Evolutionary conservation across 2,329 filamentous ascomycete species (phyloP).

Genomic region (Karstenula rhodostoma): DNA sequence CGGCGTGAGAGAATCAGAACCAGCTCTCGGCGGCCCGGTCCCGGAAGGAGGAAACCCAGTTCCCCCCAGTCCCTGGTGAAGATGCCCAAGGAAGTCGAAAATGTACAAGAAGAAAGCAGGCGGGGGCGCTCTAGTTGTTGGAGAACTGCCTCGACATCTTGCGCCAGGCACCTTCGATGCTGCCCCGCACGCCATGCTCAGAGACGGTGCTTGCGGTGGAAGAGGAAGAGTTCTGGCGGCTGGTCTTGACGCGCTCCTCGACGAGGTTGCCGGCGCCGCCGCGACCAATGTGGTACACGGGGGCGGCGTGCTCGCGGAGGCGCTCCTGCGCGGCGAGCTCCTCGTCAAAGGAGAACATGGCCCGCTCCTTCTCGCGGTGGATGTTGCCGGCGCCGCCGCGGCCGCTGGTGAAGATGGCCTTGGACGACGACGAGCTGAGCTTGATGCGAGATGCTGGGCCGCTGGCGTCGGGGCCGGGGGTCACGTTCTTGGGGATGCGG

Average conservation of each 20-base stretch:
- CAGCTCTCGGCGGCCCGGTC: slow-evolving; percentile 41
- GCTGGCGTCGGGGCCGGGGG: slow-evolving; percentile 54
- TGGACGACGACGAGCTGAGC: slow-evolving; percentile 55
- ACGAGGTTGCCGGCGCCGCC: slow-evolving; percentile 67
- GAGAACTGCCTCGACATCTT: slow-evolving; percentile 45
- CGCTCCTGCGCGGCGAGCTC: slow-evolving; percentile 67
- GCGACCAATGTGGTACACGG: slow-evolving; percentile 70
- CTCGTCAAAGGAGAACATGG: slow-evolving; percentile 74
- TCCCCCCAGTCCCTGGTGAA: slow-evolving; percentile 7
- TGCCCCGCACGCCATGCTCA: slow-evolving; percentile 37
- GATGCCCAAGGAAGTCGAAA: slow-evolving; percentile 18
- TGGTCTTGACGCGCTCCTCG: slow-evolving; percentile 41
- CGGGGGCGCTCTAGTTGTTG: slow-evolving; percentile 28
- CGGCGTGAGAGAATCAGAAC: slow-evolving; percentile 50
- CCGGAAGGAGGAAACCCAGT: too few species aligned
- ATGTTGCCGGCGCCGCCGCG: slow-evolving; percentile 74
- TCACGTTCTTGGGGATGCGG: slow-evolving; percentile 63
- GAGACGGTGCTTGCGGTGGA: slow-evolving; percentile 33
- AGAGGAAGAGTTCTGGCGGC: slow-evolving; percentile 41
- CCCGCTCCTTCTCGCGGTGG: slow-evolving; percentile 61
- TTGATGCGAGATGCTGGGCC: slow-evolving; percentile 60
- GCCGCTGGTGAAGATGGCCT: slow-evolving; percentile 68
- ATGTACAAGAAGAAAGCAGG: slow-evolving; percentile 1
- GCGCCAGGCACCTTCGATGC: slow-evolving; percentile 48
- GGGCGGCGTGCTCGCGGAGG: slow-evolving; percentile 62